Base-by-base conservation (phyloP, 306 rosid species). In the Trifolium fragiferum region DNA sequence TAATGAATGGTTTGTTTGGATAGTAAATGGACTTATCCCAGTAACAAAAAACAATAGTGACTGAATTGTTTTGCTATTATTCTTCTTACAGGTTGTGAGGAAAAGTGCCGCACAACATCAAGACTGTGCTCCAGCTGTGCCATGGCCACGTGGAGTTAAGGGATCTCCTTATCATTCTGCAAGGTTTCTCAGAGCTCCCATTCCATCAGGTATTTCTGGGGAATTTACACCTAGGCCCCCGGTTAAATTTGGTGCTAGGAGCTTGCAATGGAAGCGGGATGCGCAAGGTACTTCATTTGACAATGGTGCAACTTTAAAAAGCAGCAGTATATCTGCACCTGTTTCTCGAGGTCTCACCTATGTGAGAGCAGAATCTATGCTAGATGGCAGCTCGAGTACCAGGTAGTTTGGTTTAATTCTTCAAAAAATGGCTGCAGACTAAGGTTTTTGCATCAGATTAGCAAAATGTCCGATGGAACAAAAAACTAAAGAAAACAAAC, bases 241-340 rank as follows among this genome's bases (percentile, higher is more conserved):
- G 1, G 61, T 84, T 49, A 92, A 81, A 82, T 78, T 83, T 30
- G 90, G 90, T 16, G 89, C 93, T 16, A 87, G 98, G 81, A 92
- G 93, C 89, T 55, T 90, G 86, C 98, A 90, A 70, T 92, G 98
- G 98, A 92, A 88, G 86, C 87, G 96, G 54, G 88, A 84, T 78
- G 77, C 87, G 43, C 96, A 76, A 82, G 82, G 80, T 50, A 73
- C 73, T 60, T 61, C 74, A 19, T 40, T 84, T n/a, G 90, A 81
- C 23, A 77, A 18, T 23, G 80, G 80, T 18, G 76, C 85, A 55
- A 70, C 87, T 50, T 63, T 68, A 32, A 74, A 75, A 59, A 85
- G 76, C 62, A 78, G 46, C 54, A 44, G 76, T 68, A 55, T 30
- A 68, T 68, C 81, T 23, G 62, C 81, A 5, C 76, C 90, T 30